Evolutionary conservation across 1,284 basidiomycete genomes (phyloP), one percentile per base, ranked within the genome.

Genomic region (Psilocybe mexicana): DNA sequence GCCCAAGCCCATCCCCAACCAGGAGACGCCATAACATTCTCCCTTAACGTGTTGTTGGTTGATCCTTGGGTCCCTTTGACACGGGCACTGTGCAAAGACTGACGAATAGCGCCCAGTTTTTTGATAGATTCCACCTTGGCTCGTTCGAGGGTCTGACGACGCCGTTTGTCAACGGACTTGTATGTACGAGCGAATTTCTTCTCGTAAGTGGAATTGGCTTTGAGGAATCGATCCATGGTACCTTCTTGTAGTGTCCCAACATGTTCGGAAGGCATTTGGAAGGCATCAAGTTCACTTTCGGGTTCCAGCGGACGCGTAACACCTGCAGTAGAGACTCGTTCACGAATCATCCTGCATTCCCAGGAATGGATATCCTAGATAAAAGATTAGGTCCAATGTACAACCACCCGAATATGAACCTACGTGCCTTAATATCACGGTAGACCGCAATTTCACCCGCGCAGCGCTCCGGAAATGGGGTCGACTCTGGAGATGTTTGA

Each of bases 311-410:
- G 82, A 8, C 95, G 85, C 14, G 93, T 79, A 6, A 85, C 73
- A 6, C 96, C 96, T 24, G 80, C 79, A 3, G 88, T 87, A 18
- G 89, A 87, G 23, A 98, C 87, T 10, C 96, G 85, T 72, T 98
- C 95, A 35, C 96, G 84, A 60, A 98, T 92, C 81, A 90, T 88
- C 0, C 65, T 67, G 44, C 74, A 76, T 43, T 73, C 71, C 76
- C 79, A 79, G 12, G 68, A 71, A 33, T 62, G 60, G 12, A 62
- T 60, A 52, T 75, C 69, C 79, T 80, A n/a, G 47, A 46, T n/a
- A 56, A 11, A 43, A 4, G 57, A 49, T 12, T 44, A 55, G 40
- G 6, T 28, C 47, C 35, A 18, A 10, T 18, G 40, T 6, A 35
- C 24, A 26, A 6, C 30, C 6, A 14, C 6, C 11, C 11, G 2